Base-by-base conservation (phyloP, 768 basidiomycete genomes). In the Candolleomyces eurysporus region DNA sequence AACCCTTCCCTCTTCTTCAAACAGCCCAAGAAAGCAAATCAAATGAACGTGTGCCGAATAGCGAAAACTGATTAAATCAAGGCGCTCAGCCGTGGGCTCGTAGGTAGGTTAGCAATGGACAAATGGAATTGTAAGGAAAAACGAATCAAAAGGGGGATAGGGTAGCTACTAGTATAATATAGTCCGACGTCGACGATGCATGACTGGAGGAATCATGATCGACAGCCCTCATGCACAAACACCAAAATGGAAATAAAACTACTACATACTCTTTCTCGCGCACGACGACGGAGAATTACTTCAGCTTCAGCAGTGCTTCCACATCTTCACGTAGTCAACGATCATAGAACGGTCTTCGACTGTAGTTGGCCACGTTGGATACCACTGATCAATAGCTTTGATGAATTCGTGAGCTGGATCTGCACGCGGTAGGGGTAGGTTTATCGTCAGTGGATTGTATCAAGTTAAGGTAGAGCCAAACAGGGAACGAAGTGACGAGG, bases 381-480 rank as follows among this genome's bases (percentile, higher is more conserved):
- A 82, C 93, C 93, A 95, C 55, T 81, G 78, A 3, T 70, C 69
- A 68, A 86, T 77, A 13, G 78, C 79, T 26, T 76, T 69, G 19
- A 84, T 83, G 66, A 92, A 92, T 62, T 89, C 86, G 32, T 67
- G 72, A 82, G 87, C 84, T 1, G 91, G 88, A 61, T 81, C 84
- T 85, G 45, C 36, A 30, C 32, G 17, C 43, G n/a, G 59, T 22
- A 58, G n/a, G 46, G 48, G 46, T 61, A 13, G 61, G 55, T 21
- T 39, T 50, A 46, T 46, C 14, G 48, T 55, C 53, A 55, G 53
- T 42, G 17, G 17, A 14, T 26, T n/a, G 16, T 40, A 36, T 30
- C 43, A 57, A 22, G 17, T 22, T 42, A 3, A 43, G 9, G 11
- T 31, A 55, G 30, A 42, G 42, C 26, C 10, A 46, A 46, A 17